A percentile compares a stretch with the other conserved stretches of the same genome.
These are phyloP conservation scores for Colletotrichum filicis DNA, from an alignment of 2,329 filamentous ascomycete species.

Conservation along the genomic window DNA sequence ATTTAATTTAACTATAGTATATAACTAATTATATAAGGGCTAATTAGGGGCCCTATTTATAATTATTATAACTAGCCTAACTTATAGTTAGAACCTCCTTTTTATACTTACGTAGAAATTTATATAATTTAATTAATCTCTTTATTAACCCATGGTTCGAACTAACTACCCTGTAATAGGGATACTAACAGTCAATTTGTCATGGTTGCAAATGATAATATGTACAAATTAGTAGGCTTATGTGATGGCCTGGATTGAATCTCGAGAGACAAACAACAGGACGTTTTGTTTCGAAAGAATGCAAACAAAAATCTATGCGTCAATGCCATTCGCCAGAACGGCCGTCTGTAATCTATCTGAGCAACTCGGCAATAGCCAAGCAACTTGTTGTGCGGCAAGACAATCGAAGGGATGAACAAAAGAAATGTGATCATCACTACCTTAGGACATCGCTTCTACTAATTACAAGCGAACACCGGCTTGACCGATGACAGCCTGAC, in stretches of 20 bases:
- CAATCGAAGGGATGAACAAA: not conserved
- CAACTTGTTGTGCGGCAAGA: not conserved
- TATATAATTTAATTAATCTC: too few relatives aligned
- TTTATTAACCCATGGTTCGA: too few relatives aligned
- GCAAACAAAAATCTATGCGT: not conserved
- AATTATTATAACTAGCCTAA: too few relatives aligned
- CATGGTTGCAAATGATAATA: not conserved
- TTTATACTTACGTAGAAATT: too few relatives aligned
- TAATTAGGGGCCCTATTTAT: too few relatives aligned
- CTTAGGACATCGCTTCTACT: not conserved
- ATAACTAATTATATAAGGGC: too few relatives aligned
- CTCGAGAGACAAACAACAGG: not conserved
- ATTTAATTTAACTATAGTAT: too few relatives aligned
- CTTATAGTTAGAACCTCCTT: too few relatives aligned
- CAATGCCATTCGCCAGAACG: not conserved
- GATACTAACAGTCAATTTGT: rapidly evolving
- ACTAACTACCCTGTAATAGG: too few relatives aligned
- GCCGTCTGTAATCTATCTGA: not conserved
- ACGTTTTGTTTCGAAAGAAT: not conserved
- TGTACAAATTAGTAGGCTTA: not conserved
- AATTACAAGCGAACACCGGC: not conserved
- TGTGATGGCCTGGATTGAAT: not conserved
- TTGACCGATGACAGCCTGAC: conserved; percentile 9
- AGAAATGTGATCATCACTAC: not conserved
- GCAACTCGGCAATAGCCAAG: not conserved